Evolutionary conservation across 352 stramenopile species (phyloP).

Genomic region (Phytophthora macrochlamydospora): DNA sequence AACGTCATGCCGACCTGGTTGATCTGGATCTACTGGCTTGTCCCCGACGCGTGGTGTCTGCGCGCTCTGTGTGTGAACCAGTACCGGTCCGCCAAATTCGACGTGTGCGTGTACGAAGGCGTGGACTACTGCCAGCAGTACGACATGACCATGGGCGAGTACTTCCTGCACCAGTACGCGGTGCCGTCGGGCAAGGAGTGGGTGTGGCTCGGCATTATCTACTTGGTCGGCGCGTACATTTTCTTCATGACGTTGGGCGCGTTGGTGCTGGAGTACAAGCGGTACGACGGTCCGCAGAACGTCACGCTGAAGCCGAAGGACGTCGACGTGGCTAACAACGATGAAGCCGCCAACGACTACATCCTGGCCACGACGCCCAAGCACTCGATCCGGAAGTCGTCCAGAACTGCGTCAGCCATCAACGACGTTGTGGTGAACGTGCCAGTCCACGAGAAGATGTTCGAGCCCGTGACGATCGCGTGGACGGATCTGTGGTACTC

Average conservation of each 20-base stretch:
- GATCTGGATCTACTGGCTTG: slow-evolving; percentile 69
- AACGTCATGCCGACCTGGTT: slow-evolving; percentile 53
- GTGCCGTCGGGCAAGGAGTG: slow-evolving; percentile 28
- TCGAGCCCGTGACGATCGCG: slow-evolving; percentile 32
- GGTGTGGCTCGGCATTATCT: slow-evolving; percentile 35
- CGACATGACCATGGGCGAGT: slow-evolving; percentile 41
- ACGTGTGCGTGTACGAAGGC: slow-evolving; percentile 36
- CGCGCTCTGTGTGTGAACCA: slow-evolving; percentile 46
- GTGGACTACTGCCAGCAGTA: slow-evolving; percentile 43
- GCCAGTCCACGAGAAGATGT: slow-evolving; percentile 14
- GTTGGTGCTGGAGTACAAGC: slow-evolving; percentile 42
- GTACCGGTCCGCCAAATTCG: slow-evolving; percentile 39
- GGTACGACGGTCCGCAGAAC: slow-evolving; percentile 31
- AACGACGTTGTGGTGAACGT: slow-evolving; percentile 18
- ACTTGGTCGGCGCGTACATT: slow-evolving; percentile 25
- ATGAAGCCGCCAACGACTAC: slow-evolving; percentile 14
- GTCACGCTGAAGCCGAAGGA: slow-evolving; percentile 16
- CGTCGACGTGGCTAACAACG: not conserved
- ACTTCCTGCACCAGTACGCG: slow-evolving; percentile 36
- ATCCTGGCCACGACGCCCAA: slow-evolving; percentile 18
- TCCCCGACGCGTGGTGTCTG: slow-evolving; percentile 54
- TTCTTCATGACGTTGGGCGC: slow-evolving; percentile 28
- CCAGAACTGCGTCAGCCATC: slow-evolving; percentile 3
- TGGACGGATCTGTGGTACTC: slow-evolving; percentile 44
- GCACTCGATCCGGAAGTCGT: slow-evolving; percentile 14